A percentile compares a stretch with the other conserved stretches of the same genome.
Conservation (phyloP, 2,329 filamentous ascomycete species). For the Fusarium ambrosium region DNA sequence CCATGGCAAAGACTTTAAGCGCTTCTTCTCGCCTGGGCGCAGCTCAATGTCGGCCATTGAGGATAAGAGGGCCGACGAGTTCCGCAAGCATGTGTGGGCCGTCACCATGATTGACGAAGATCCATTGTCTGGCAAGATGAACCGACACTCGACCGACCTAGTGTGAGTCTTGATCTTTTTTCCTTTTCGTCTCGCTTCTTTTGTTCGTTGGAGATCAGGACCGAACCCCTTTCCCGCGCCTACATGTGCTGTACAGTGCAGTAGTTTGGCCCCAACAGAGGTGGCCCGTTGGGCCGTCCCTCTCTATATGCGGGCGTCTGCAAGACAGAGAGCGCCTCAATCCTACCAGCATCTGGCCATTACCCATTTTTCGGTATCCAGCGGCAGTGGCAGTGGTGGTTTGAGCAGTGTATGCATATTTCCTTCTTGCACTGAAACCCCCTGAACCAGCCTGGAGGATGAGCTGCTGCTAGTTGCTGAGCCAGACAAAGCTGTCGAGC, state of each 20-base stretch:
- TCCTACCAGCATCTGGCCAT: slow-evolving; percentile 10
- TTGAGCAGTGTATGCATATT: slow-evolving; percentile 13
- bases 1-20: slow-evolving; percentile 45
- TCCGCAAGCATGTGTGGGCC: slow-evolving; percentile 46
- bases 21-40: slow-evolving; percentile 45
- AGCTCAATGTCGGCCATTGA: slow-evolving; percentile 47
- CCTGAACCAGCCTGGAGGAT: slow-evolving; percentile 5
- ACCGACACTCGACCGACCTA: slow-evolving; percentile 39
- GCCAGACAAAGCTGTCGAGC: slow-evolving; percentile 14
- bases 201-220: slow-evolving; percentile 12
- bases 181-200: background rate
- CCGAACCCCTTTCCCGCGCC: slow-evolving; percentile 8
- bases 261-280: background rate
- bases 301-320: slow-evolving; percentile 3
- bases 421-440: background rate
- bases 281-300: background rate
- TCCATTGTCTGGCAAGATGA: slow-evolving; percentile 30
- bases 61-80: slow-evolving; percentile 46
- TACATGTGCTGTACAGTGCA: background rate
- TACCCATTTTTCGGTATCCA: slow-evolving; percentile 9
- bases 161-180: slow-evolving; percentile 36
- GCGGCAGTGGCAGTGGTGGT: background rate
- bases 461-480: slow-evolving; percentile 5
- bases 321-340: slow-evolving; percentile 6
- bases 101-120: slow-evolving; percentile 48